Evolutionary conservation across 2,329 filamentous ascomycete species (phyloP), one percentile per base, ranked within the genome.

Genomic region (Juglanconis juglandina): DNA sequence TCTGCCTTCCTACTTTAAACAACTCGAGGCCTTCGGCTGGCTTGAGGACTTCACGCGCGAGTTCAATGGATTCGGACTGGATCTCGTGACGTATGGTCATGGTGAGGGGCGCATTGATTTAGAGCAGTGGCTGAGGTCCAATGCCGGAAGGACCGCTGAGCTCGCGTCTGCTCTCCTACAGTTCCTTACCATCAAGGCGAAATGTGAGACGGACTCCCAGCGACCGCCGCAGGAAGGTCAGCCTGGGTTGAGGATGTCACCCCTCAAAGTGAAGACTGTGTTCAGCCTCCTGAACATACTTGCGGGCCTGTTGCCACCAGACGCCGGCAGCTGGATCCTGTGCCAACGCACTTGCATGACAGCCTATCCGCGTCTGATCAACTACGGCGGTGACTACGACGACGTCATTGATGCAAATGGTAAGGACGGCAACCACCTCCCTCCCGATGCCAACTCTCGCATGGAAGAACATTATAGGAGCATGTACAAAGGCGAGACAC

Each of bases 401-500:
- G 90, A 95, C 60, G 87, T 98, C 47, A 93, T 99, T 65, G 91
- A 98, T 68, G 81, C 83, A 9, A 96, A 96, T 70, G 90, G 92
- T 49, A 84, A 87, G 67, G 85, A 88, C 24, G 88, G 91, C n/a
- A 96, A 98, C 69, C 82, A 85, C 1, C 82, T 99, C 1, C 89
- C 93, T 0, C 81, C 84, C 24, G 86, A 87, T 30, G 91, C 94
- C 57, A 93, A 96, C 66, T 86, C 84, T 65, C 91, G 92, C 72
- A 99, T 99, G 95, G 93, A 98, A 70, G 92, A 97, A 66, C 88
- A 96, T 64, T 99, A 97, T 74, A 97, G 96, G 75, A 91, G 91
- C 69, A 98, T 99, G 93, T 99, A 99, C 72, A 90, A 91, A 66
- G 89, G 91, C 66, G 92, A 97, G 66, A 87, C 93, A 24, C 89